Percentiles rank a stretch among this genome's conserved stretches.
Evolutionary conservation across 1,284 basidiomycete genomes (phyloP).

Genomic region (Naganishia liquefaciens): DNA sequence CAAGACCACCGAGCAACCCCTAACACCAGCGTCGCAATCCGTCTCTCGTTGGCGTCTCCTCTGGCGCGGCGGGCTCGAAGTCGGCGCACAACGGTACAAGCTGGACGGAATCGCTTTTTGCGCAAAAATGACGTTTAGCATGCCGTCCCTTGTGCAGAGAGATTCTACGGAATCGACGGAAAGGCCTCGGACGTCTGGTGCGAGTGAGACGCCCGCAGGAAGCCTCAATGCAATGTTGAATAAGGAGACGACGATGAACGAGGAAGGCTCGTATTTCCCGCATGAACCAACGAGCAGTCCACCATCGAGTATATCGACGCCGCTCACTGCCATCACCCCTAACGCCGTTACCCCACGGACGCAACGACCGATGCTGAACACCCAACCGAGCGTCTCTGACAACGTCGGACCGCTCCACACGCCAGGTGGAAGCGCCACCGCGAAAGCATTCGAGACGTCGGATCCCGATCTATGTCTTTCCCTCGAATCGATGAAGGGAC

Average conservation of each 20-base stretch:
- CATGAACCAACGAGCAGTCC: background rate
- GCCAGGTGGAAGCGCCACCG: background rate
- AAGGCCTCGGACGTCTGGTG: no score
- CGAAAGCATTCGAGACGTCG: slow-evolving; percentile 21
- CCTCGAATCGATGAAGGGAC: slow-evolving; percentile 51
- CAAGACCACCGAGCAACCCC: background rate
- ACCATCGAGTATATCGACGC: background rate
- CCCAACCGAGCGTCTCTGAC: background rate
- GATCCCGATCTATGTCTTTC: slow-evolving; percentile 53
- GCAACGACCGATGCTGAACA: background rate
- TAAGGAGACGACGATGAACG: slow-evolving; percentile 10
- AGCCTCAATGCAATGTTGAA: background rate
- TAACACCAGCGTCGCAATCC: background rate
- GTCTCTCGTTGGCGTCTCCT: slow-evolving; percentile 45
- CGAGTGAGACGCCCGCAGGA: background rate
- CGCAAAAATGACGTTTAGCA: slow-evolving; percentile 1
- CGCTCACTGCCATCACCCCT: background rate
- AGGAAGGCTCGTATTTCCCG: slow-evolving; percentile 20
- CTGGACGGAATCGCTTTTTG: slow-evolving; percentile 45
- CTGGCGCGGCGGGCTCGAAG: slow-evolving; percentile 52
- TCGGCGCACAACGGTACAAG: slow-evolving; percentile 50
- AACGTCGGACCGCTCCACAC: background rate
- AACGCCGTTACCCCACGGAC: background rate
- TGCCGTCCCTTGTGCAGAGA: background rate
- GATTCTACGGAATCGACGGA: no score